Evolutionary conservation across 169 alveolate species (phyloP), one percentile per base, ranked within the genome.

Genomic region (Theileria luwenshuni): DNA sequence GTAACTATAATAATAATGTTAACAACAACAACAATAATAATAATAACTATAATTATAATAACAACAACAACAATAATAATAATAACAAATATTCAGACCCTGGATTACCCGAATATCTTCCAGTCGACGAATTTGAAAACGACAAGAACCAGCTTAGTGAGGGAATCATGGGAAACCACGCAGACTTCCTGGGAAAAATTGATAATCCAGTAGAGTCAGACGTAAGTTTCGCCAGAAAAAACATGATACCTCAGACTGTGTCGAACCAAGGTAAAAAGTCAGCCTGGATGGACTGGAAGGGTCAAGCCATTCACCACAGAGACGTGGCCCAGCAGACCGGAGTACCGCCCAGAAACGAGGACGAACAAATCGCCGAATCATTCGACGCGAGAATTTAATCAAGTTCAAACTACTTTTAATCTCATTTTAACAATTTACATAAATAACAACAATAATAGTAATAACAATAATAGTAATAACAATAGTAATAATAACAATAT

Each of bases 251-350:
- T 23, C 64, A 64, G 62, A 76, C 49, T 74, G 74, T 51, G 67
- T 90, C 74, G 54, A 90, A 67, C 32, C 92, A 69, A 67, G 92
- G 90, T 58, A 83, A 90, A 32, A 92, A 81, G 35, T 74, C 90
- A 2, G 97, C 97, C 12, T 93, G 97, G 97, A 92, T 89, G 42
- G 97, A 93, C 65, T 93, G 97, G 97, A 93, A 93, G 90, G 97
- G 96, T 19, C 96, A 93, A 67, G 97, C 91, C 12, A 93, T 93
- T 45, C 95, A 93, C 70, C 95, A 93, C 73, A 94, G 96, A 10
- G 85, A 91, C 61, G 90, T 93, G 17, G 91, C 97, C 12, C 96
- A 93, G 77, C 93, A 93, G 67, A 91, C 90, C 54, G 88, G 90
- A n/a, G 96, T 91, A 30, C 85, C 92, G 10, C 95, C 94, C 32